These are phyloP conservation scores for Botrytis galanthina DNA, from an alignment of 2,329 filamentous ascomycete genomes.

Conservation along the genomic window DNA sequence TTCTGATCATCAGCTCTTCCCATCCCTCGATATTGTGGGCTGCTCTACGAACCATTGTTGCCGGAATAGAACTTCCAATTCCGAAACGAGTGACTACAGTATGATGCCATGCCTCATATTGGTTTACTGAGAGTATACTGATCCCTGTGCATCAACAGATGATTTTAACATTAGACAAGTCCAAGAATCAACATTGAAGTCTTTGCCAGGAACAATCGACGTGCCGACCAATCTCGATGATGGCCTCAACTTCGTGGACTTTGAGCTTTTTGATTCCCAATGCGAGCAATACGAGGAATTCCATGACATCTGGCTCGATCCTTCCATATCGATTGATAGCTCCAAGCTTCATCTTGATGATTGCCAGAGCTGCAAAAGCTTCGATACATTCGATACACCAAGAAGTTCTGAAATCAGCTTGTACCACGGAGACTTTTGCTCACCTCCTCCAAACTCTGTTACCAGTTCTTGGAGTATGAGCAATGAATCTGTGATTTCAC, in stretches of 20 bases:
- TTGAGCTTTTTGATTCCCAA: not conserved
- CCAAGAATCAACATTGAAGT: not conserved
- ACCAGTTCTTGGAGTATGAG: not conserved
- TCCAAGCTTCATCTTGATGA: not conserved
- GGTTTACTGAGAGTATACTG: not conserved
- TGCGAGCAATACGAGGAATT: not conserved
- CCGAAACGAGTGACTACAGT: not conserved
- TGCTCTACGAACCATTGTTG: not conserved
- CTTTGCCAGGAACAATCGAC: not conserved
- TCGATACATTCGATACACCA: slow-evolving; percentile 6
- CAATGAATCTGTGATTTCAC: not conserved
- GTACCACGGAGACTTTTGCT: not conserved
- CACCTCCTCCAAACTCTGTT: not conserved
- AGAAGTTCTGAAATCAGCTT: not conserved
- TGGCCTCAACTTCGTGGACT: not conserved
- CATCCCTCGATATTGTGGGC: not conserved
- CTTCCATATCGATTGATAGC: not conserved
- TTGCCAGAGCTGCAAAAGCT: not conserved
- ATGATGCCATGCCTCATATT: not conserved
- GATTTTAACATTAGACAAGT: not conserved
- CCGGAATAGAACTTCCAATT: not conserved
- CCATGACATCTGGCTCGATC: not conserved
- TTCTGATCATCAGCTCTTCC: not conserved
- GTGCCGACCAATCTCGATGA: not conserved
- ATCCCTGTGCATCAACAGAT: not conserved